These are phyloP conservation scores for Hapsidospora chrysogenum DNA, from an alignment of 495 filamentous ascomycete species.

Conservation along the genomic window DNA sequence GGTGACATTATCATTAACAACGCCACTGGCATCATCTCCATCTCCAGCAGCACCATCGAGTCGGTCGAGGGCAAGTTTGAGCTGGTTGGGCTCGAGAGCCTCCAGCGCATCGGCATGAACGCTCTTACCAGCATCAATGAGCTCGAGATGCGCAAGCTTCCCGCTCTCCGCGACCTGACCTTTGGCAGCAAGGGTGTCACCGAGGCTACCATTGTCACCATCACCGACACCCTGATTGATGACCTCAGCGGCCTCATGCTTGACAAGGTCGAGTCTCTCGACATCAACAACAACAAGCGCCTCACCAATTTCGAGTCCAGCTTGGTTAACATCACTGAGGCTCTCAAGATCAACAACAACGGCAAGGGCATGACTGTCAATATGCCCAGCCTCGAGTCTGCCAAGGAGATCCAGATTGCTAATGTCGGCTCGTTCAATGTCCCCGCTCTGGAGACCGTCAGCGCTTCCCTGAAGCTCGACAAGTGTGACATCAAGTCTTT, in stretches of 20 bases:
- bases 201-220: constrained; percentile 44
- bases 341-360: constrained; percentile 50
- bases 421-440: constrained; percentile 60
- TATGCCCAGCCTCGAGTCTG: constrained; percentile 64
- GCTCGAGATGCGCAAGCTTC: constrained; percentile 60
- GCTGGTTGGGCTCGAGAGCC: constrained; percentile 43
- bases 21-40: constrained; percentile 36
- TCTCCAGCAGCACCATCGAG: constrained; percentile 29
- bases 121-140: constrained; percentile 41
- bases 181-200: constrained; percentile 47
- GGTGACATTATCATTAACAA: constrained; percentile 50
- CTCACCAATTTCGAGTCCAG: constrained; percentile 53
- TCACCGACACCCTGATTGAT: constrained; percentile 69
- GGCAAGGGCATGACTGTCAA: constrained; percentile 36
- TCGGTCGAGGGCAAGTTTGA: constrained; percentile 44
- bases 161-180: constrained; percentile 44
- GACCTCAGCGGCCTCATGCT: constrained; percentile 67
- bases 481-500: constrained; percentile 56
- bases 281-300: constrained; percentile 69
- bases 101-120: constrained; percentile 47
- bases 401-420: constrained; percentile 72
- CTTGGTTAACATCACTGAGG: constrained; percentile 47
- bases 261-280: constrained; percentile 37
- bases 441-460: constrained; percentile 62
- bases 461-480: constrained; percentile 70